These are phyloP conservation scores for Actinidia arguta DNA, from an alignment of 179 eudicot genomes.

Conservation along the genomic window DNA sequence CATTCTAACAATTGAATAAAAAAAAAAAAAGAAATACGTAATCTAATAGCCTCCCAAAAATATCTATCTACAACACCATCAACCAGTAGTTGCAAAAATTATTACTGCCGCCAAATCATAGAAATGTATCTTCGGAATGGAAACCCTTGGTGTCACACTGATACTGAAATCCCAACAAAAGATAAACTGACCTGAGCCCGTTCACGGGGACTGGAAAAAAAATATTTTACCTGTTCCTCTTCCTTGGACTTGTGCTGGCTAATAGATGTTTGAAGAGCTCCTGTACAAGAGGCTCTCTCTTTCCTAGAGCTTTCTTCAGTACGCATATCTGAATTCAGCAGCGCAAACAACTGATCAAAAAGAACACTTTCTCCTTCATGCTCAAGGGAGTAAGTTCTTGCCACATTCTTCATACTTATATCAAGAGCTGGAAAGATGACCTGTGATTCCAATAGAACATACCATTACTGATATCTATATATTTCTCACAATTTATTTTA, in stretches of 20 bases:
- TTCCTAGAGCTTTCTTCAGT: constrained; percentile 82
- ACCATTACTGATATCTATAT: neutral
- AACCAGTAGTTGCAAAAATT: neutral
- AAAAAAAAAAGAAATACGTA: neutral
- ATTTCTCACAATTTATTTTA: neutral
- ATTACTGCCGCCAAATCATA: no score
- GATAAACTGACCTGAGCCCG: constrained; percentile 57
- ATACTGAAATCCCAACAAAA: neutral
- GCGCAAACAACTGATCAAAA: constrained; percentile 85
- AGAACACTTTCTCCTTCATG: constrained; percentile 96
- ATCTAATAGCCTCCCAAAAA: neutral
- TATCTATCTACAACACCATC: neutral
- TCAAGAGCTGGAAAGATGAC: constrained; percentile 98
- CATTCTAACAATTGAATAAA: neutral
- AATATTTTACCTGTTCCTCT: constrained; percentile 78
- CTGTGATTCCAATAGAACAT: constrained; percentile 44
- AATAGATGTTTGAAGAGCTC: constrained; percentile 93
- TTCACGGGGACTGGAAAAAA: constrained; percentile 41
- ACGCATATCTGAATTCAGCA: constrained; percentile 62
- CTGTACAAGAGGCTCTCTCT: constrained; percentile 94
- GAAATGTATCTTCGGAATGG: no score
- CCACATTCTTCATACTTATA: constrained; percentile 96
- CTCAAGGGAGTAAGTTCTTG: constrained; percentile 93
- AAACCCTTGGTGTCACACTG: no score
- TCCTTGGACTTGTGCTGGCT: constrained; percentile 98